Percentiles rank a stretch among this genome's conserved stretches.
Conservation (phyloP, 176 grass and related monocot genomes). For the Calamus simplicifolius region DNA sequence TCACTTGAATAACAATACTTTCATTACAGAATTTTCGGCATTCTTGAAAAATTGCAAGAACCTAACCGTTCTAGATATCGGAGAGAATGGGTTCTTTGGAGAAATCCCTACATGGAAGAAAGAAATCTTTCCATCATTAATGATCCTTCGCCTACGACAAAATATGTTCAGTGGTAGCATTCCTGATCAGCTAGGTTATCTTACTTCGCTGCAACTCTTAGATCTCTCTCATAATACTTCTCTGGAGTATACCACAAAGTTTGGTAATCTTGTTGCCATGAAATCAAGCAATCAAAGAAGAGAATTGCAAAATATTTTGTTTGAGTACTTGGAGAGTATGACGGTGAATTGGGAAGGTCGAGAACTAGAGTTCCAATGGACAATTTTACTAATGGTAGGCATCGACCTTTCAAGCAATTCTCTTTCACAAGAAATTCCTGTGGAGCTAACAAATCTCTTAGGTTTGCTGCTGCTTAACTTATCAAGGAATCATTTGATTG, state of each 20-base stretch:
- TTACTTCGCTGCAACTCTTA: constrained; percentile 44
- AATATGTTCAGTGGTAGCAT: constrained; percentile 53
- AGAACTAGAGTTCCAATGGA: constrained; percentile 28
- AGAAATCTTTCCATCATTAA: constrained; percentile 11
- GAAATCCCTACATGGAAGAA: constrained; percentile 54
- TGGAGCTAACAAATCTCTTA: not conserved
- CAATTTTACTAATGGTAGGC: constrained; percentile 32
- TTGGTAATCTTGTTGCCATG: constrained; percentile 50
- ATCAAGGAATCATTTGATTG: no score
- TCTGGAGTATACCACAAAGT: constrained; percentile 42
- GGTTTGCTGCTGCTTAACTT: no score
- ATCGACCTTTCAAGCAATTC: constrained; percentile 55
- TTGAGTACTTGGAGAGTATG: constrained; percentile 49
- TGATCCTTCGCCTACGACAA: constrained; percentile 43
- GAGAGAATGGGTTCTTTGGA: constrained; percentile 39
- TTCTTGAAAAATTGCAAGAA: constrained; percentile 11
- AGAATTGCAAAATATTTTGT: constrained; percentile 17
- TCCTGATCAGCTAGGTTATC: constrained; percentile 17
- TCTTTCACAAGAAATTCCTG: constrained; percentile 25
- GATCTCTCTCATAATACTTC: constrained; percentile 45
- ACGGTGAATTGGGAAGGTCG: constrained; percentile 47
- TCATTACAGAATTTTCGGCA: constrained; percentile 30
- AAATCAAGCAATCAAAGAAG: constrained; percentile 11
- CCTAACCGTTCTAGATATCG: constrained; percentile 40
- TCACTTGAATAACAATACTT: constrained; percentile 43